These are phyloP conservation scores for Silene coronaria DNA, from an alignment of 179 eudicot genomes.

Conservation along the genomic window DNA sequence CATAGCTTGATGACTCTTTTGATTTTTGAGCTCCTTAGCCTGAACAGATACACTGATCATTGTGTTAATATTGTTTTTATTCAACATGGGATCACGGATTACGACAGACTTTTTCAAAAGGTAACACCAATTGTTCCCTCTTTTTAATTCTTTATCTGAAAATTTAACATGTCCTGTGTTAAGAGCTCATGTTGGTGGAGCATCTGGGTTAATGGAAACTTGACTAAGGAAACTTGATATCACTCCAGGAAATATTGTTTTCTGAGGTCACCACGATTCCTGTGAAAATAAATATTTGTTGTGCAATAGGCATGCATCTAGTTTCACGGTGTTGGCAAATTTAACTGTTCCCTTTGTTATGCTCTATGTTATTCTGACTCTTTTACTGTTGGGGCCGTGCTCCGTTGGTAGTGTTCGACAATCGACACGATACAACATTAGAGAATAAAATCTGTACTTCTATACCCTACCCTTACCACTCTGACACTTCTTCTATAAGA, in stretches of 20 bases:
- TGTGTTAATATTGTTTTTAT: slow-evolving; percentile 69
- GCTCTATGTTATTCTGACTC: too few relatives aligned
- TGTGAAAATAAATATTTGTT: neutral
- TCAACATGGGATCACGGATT: slow-evolving; percentile 50
- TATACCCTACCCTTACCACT: neutral
- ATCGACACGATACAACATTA: too few relatives aligned
- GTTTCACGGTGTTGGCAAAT: neutral
- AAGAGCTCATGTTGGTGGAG: neutral
- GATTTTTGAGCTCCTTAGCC: slow-evolving; percentile 32
- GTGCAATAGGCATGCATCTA: neutral
- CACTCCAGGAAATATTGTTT: neutral
- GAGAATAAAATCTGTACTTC: neutral
- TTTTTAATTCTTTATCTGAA: neutral
- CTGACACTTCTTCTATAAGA: neutral
- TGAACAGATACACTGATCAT: slow-evolving; percentile 54
- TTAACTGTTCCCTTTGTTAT: too few relatives aligned
- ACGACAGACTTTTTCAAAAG: slow-evolving; percentile 46
- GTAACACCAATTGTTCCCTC: slow-evolving; percentile 26
- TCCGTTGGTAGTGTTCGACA: too few relatives aligned
- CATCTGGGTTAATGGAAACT: neutral
- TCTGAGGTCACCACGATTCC: neutral
- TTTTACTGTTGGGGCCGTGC: too few relatives aligned
- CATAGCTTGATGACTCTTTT: neutral
- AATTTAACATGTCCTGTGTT: neutral
- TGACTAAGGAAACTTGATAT: neutral